Evolutionary conservation across 371 early-diverging fungal species (phyloP).

Genomic region (Funneliformis caledonium): DNA sequence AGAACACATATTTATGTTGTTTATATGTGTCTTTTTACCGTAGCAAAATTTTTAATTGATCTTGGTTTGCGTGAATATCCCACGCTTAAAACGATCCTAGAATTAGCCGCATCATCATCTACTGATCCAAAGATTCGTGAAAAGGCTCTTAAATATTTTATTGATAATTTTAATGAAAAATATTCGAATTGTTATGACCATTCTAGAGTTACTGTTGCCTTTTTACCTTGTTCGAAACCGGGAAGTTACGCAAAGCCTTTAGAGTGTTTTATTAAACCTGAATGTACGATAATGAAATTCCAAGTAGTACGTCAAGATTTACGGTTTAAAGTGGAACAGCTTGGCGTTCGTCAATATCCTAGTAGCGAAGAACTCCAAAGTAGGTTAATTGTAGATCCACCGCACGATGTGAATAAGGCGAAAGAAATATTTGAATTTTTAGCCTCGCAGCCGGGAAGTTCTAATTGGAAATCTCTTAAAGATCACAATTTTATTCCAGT

Average conservation of each 20-base stretch:
- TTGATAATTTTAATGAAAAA: conserved; percentile 66
- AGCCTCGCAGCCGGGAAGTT: conserved; percentile 60
- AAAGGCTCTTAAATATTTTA: conserved; percentile 67
- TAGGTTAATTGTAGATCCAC: conserved; percentile 53
- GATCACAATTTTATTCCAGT: conserved; percentile 70
- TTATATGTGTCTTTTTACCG: too few relatives aligned
- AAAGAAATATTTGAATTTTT: conserved; percentile 70
- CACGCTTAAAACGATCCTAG: conserved; percentile 58
- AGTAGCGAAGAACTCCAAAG: conserved; percentile 53
- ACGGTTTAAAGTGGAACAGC: conserved; percentile 58
- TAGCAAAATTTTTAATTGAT: conserved; percentile 57
- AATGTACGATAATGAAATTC: conserved; percentile 69
- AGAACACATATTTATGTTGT: too few relatives aligned
- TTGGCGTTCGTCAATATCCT: conserved; percentile 73
- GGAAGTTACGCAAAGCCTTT: conserved; percentile 54
- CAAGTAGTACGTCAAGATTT: conserved; percentile 65
- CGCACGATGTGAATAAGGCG: conserved; percentile 53
- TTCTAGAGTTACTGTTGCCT: conserved; percentile 53
- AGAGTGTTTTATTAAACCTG: conserved; percentile 69
- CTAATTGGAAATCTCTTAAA: conserved; percentile 61
- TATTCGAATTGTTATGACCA: conserved; percentile 58
- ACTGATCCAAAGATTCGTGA: conserved; percentile 49
- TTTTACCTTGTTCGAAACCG: conserved; percentile 64
- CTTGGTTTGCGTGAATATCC: conserved; percentile 70
- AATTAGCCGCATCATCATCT: conserved; percentile 53